Conservation (phyloP, 305 asterid species). For the Plantago lanceolata region DNA sequence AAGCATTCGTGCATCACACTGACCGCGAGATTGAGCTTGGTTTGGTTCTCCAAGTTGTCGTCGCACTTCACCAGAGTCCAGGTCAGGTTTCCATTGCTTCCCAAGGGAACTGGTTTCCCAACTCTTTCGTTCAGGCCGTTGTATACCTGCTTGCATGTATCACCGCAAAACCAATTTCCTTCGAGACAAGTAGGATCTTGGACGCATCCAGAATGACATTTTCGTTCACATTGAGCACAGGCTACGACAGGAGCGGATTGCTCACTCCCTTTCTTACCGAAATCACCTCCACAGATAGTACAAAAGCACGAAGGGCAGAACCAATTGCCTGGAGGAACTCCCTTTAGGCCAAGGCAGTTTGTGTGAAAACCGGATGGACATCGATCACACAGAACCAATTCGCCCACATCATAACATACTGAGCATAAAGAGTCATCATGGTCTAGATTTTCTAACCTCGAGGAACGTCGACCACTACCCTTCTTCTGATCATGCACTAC, state of each 20-base stretch:
- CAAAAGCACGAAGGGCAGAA: slow-evolving; percentile 91
- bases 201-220: slow-evolving; percentile 68
- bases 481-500: not conserved
- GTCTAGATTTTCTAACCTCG: not conserved
- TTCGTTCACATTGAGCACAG: slow-evolving; percentile 74
- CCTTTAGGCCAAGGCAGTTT: slow-evolving; percentile 75
- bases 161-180: slow-evolving; percentile 64
- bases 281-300: slow-evolving; percentile 49
- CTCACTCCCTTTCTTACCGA: slow-evolving; percentile 27
- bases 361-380: slow-evolving; percentile 92
- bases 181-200: slow-evolving; percentile 33
- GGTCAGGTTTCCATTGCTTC: slow-evolving; percentile 41
- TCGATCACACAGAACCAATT: slow-evolving; percentile 65
- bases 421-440: slow-evolving; percentile 67
- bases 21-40: slow-evolving; percentile 74
- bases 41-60: slow-evolving; percentile 36
- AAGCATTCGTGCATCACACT: slow-evolving; percentile 85
- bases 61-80: slow-evolving; percentile 70
- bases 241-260: slow-evolving; percentile 29
- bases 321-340: slow-evolving; percentile 85
- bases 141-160: slow-evolving; percentile 66
- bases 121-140: slow-evolving; percentile 43
- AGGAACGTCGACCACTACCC: not conserved
- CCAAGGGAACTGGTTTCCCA: slow-evolving; percentile 59
- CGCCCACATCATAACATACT: slow-evolving; percentile 79